Evolutionary conservation across 2,329 filamentous ascomycete genomes (phyloP).

Genomic region (Conoideocrella luteorostrata): DNA sequence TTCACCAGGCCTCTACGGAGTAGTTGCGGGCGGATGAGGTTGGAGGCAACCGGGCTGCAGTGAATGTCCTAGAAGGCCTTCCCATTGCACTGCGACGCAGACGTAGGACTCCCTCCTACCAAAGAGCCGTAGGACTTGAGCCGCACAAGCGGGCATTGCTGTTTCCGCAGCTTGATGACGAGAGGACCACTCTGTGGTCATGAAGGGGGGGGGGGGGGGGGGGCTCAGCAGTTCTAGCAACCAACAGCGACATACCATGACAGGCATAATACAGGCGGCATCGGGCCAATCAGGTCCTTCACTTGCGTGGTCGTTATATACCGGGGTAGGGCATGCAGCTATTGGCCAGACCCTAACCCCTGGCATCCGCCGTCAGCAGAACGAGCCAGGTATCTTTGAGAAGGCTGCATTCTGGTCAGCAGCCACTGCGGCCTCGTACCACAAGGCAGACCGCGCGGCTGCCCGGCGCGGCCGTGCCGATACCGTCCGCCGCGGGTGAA

Average conservation of each 20-base stretch:
- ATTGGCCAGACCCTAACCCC: constrained; percentile 2
- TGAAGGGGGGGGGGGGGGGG: too few species aligned
- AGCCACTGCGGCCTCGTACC: not conserved
- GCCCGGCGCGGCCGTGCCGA: too few species aligned
- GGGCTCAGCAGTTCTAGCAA: too few species aligned
- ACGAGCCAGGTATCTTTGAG: not conserved
- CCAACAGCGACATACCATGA: too few species aligned
- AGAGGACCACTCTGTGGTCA: too few species aligned
- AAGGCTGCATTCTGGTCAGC: not conserved
- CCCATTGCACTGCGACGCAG: not conserved
- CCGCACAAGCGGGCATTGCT: too few species aligned
- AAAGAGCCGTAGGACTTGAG: constrained; percentile 4
- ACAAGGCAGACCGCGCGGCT: too few species aligned
- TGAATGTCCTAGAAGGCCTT: constrained; percentile 1
- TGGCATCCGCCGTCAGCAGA: constrained; percentile 2
- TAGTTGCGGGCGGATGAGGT: not conserved
- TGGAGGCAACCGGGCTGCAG: not conserved
- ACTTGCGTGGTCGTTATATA: constrained; percentile 4
- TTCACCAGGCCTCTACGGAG: not conserved
- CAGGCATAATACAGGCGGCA: too few species aligned
- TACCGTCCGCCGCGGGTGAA: too few species aligned
- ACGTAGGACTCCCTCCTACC: constrained; percentile 3
- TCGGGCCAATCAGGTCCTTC: too few species aligned
- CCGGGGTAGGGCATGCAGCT: not conserved
- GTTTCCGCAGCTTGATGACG: too few species aligned